These are phyloP conservation scores for Vaccinium vitisidaea DNA, from an alignment of 148 eudicot genomes.

Conservation along the genomic window DNA sequence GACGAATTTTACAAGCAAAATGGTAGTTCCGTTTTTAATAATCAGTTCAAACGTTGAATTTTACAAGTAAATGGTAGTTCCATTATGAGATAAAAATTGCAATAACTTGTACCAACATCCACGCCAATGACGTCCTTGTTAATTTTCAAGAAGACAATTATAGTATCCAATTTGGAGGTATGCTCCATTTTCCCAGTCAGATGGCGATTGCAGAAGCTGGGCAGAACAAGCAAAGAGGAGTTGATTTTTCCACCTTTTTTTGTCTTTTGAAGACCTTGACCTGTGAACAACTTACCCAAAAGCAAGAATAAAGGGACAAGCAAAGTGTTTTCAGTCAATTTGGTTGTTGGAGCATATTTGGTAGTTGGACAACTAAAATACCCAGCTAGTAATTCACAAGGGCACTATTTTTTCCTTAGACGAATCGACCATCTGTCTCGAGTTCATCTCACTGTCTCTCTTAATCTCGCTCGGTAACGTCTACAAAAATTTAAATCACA, in stretches of 20 bases:
- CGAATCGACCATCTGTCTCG: neutral
- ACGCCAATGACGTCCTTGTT: neutral
- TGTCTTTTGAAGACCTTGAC: neutral
- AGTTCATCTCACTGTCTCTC: neutral
- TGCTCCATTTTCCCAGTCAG: slow-evolving; percentile 5
- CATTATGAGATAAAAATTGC: neutral
- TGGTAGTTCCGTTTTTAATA: neutral
- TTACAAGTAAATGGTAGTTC: neutral
- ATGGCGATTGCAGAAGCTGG: neutral
- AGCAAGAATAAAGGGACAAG: neutral
- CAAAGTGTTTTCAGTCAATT: neutral
- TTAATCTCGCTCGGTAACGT: too few species aligned
- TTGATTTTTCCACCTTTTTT: neutral
- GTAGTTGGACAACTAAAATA: neutral
- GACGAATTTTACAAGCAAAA: too few species aligned
- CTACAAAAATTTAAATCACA: neutral
- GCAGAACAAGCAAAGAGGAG: neutral
- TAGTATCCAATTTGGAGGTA: neutral
- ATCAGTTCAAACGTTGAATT: neutral
- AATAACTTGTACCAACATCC: neutral
- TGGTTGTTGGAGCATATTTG: neutral
- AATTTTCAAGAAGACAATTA: neutral
- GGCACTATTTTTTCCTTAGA: neutral
- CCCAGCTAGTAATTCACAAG: neutral
- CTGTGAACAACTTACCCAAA: neutral